A percentile compares a stretch with the other conserved stretches of the same genome.
Conservation (phyloP, 1,284 basidiomycete genomes). For the Veloporphyrellus conicus region DNA sequence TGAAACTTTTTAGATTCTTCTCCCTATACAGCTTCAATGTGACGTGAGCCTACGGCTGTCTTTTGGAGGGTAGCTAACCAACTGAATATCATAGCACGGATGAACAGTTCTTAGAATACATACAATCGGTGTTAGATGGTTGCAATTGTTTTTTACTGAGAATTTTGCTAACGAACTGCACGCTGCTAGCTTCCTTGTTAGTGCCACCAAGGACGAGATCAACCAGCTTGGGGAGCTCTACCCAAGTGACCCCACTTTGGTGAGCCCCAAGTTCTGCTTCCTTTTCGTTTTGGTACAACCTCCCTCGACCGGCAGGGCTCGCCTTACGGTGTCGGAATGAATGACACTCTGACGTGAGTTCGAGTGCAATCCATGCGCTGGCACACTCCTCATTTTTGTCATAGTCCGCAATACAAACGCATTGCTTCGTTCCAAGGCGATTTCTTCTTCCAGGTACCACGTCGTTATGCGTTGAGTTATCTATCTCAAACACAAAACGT, state of each 20-base stretch:
- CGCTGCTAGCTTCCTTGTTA: slow-evolving; percentile 4
- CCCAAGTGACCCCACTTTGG: slow-evolving; percentile 15
- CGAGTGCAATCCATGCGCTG: no score
- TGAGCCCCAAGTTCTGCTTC: background rate
- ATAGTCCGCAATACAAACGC: slow-evolving; percentile 28
- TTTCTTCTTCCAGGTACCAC: slow-evolving; percentile 26
- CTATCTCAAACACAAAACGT: slow-evolving; percentile 23
- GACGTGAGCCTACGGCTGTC: slow-evolving; percentile 4
- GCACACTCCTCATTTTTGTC: background rate
- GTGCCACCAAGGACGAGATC: background rate
- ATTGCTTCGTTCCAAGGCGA: slow-evolving; percentile 30
- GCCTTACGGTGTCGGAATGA: slow-evolving; percentile 9
- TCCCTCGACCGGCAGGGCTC: slow-evolving; percentile 5
- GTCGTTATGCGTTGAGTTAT: slow-evolving; percentile 21
- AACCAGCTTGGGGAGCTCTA: slow-evolving; percentile 8
- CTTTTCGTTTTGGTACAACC: background rate
- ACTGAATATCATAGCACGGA: slow-evolving; percentile 11
- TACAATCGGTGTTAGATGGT: slow-evolving; percentile 6
- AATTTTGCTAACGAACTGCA: background rate
- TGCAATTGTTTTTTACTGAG: background rate
- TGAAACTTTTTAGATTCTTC: slow-evolving; percentile 8
- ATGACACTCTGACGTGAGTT: slow-evolving; percentile 11
- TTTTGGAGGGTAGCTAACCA: background rate
- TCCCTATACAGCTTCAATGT: slow-evolving; percentile 15
- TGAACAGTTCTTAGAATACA: slow-evolving; percentile 15